phyloP scores from a whole-genome alignment of 225 moss, liverwort and hornwort genomes.

The Climacium dendroides region DNA sequence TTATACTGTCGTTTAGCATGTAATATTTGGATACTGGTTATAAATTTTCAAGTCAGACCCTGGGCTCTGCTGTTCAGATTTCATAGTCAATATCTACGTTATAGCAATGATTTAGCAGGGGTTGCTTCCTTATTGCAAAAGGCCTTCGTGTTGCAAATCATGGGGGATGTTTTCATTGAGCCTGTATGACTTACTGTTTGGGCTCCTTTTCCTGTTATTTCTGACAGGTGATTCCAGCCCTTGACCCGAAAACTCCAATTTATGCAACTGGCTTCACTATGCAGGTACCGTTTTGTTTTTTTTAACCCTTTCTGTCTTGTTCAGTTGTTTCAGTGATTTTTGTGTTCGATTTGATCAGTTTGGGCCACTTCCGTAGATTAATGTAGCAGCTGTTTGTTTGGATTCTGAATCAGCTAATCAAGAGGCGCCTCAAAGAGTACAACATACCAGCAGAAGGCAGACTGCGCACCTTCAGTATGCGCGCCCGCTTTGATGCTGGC shows the following conservation, averaged over 20 bases:
- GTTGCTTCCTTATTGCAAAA: not conserved
- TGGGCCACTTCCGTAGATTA: not conserved
- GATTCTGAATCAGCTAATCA: slow-evolving; percentile 50
- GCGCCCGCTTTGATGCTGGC: slow-evolving; percentile 68
- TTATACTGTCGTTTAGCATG: not conserved
- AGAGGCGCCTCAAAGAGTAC: slow-evolving; percentile 82
- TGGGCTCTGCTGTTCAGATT: not conserved
- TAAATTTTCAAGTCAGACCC: not conserved
- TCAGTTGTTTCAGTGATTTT: not conserved
- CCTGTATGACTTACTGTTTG: not conserved
- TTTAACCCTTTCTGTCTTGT: not conserved
- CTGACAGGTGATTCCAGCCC: slow-evolving; percentile 79
- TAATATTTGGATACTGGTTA: not conserved
- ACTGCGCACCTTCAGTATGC: slow-evolving; percentile 79
- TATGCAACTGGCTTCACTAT: slow-evolving; percentile 98
- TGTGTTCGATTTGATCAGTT: not conserved
- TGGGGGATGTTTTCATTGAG: not conserved
- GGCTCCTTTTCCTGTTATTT: not conserved
- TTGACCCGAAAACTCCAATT: slow-evolving; percentile 91
- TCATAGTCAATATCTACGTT: not conserved
- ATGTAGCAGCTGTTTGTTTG: not conserved
- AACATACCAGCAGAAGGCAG: slow-evolving; percentile 72
- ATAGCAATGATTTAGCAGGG: not conserved
- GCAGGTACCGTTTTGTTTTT: slow-evolving; percentile 38
- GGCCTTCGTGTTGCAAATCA: not conserved